These are phyloP conservation scores for Claviceps pazoutovae DNA, from an alignment of 2,329 filamentous ascomycete species.

Conservation along the genomic window DNA sequence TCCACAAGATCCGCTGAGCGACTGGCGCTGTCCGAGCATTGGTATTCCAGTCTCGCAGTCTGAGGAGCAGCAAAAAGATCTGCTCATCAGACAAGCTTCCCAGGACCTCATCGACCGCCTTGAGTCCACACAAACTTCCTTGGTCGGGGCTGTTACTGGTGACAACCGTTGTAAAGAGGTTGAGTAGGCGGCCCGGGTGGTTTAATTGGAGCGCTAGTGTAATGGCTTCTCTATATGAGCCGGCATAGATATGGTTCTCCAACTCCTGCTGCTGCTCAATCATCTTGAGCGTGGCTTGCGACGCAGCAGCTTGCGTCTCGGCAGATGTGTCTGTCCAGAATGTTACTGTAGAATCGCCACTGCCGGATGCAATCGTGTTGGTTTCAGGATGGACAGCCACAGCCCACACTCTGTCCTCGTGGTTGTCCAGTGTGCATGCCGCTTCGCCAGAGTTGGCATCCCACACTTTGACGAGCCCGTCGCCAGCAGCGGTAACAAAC, in stretches of 20 bases:
- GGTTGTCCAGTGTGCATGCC: conserved; percentile 87
- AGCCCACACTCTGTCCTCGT: conserved; percentile 91
- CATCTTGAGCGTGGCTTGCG: conserved; percentile 59
- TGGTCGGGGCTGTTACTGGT: conserved; percentile 45
- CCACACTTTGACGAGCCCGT: conserved; percentile 95
- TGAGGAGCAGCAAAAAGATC: conserved; percentile 65
- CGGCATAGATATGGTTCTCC: conserved; percentile 78
- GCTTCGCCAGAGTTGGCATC: conserved; percentile 73
- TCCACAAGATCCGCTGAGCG: conserved; percentile 71
- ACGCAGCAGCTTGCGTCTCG: conserved; percentile 60
- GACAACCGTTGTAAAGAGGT: conserved; percentile 70
- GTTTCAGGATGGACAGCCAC: conserved; percentile 56
- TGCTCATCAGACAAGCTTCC: conserved; percentile 70
- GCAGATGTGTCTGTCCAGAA: conserved; percentile 92
- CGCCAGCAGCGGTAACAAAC: conserved; percentile 77
- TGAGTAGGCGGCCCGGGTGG: conserved; percentile 76
- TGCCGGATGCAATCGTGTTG: conserved; percentile 74
- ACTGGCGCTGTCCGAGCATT: conserved; percentile 77
- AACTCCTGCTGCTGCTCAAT: conserved; percentile 92
- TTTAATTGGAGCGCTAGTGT: conserved; percentile 85
- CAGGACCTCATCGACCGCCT: conserved; percentile 71
- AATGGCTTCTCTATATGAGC: conserved; percentile 86
- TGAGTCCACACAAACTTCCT: conserved; percentile 49
- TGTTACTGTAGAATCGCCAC: conserved; percentile 81
- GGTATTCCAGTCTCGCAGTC: conserved; percentile 93